Evolutionary conservation across 306 rosid genomes (phyloP).

Genomic region (Prinsepia uniflora): DNA sequence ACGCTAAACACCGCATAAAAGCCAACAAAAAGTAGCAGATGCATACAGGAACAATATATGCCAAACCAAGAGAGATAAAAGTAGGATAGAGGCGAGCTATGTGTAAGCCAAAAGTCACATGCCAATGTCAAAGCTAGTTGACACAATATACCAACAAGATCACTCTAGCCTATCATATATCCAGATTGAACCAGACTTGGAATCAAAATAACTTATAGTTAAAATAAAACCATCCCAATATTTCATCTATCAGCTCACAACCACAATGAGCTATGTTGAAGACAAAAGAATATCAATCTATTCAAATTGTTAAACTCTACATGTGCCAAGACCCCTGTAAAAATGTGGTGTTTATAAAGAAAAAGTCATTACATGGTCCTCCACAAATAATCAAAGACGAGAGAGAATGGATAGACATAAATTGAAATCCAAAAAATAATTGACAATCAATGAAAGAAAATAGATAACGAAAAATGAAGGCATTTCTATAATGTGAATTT

Average conservation of each 20-base stretch:
- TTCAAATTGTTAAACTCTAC: not conserved
- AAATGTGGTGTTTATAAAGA: not conserved
- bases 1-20: not conserved
- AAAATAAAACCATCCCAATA: not conserved
- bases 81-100: not conserved
- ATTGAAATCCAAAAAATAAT: not conserved
- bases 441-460: not conserved
- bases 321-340: not conserved
- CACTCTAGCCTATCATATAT: not conserved
- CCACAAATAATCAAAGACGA: not conserved
- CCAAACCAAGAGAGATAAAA: not conserved
- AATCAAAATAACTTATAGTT: not conserved
- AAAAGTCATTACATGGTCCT: not conserved
- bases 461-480: not conserved
- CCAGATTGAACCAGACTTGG: not conserved
- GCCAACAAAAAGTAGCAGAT: not conserved
- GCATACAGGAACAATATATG: not conserved
- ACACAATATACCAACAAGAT: not conserved
- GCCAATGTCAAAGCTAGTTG: too few species aligned
- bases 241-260: not conserved
- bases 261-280: not conserved
- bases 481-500: not conserved
- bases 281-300: not conserved
- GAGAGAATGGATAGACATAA: not conserved
- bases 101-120: not conserved